A percentile compares a stretch with the other conserved stretches of the same genome.
phyloP scores from a whole-genome alignment of 208 protist species.

The Phytomonas sp. region DNA sequence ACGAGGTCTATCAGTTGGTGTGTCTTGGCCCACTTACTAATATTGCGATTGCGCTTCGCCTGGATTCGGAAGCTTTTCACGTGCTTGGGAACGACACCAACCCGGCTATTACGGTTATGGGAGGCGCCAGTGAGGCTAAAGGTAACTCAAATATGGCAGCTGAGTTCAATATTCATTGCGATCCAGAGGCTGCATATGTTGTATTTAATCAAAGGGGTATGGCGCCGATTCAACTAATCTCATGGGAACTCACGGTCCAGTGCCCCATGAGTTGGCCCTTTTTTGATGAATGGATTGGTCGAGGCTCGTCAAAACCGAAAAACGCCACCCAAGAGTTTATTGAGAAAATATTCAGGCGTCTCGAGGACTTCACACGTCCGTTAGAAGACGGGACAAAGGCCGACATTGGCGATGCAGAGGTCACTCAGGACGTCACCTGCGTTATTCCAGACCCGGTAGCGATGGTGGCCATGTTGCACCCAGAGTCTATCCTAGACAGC shows the following conservation, averaged over 20 bases:
- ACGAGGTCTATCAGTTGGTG: slow-evolving; percentile 56
- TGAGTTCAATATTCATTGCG: slow-evolving; percentile 85
- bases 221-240: slow-evolving; percentile 47
- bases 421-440: slow-evolving; percentile 71
- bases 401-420: slow-evolving; percentile 63
- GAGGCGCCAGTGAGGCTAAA: slow-evolving; percentile 58
- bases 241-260: slow-evolving; percentile 74
- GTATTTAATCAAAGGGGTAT: slow-evolving; percentile 56
- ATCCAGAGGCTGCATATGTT: slow-evolving; percentile 77
- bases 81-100: slow-evolving; percentile 57
- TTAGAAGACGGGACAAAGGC: slow-evolving; percentile 48
- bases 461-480: slow-evolving; percentile 46
- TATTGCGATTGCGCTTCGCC: slow-evolving; percentile 58
- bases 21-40: slow-evolving; percentile 73
- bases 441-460: slow-evolving; percentile 79
- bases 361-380: slow-evolving; percentile 69
- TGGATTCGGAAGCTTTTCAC: slow-evolving; percentile 39
- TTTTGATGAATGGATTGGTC: slow-evolving; percentile 60
- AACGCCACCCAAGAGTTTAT: slow-evolving; percentile 62
- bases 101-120: slow-evolving; percentile 71
- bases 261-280: slow-evolving; percentile 70
- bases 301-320: slow-evolving; percentile 14
- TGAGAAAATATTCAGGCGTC: slow-evolving; percentile 57
- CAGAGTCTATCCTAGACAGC: slow-evolving; percentile 41
- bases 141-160: slow-evolving; percentile 74